Base-by-base conservation (phyloP, 202 grass and related monocot species). In the Bolboschoenoplectus hybrid region DNA sequence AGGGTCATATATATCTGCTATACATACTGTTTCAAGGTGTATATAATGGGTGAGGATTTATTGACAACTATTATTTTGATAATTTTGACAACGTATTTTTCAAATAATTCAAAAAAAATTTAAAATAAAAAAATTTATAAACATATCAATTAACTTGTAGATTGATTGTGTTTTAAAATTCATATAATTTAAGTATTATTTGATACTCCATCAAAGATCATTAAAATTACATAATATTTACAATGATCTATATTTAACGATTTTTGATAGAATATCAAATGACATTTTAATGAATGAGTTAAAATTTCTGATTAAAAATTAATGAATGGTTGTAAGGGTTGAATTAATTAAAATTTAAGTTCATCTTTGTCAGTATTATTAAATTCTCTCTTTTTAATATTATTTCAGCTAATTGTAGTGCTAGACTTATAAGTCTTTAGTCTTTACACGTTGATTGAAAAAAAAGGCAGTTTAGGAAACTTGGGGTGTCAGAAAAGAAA, bases 401-500 rank as follows among this genome's bases (percentile, higher is more conserved):
- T 40, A 38, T 67, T 16, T 6, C 35, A 67, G 34, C 36, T 67
- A 14, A 67, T 41, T 19, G 41, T 46, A 2, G 67, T 71, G 16
- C 6, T 45, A 71, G 16, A 70, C 67, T 19, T 26, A 26, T 26
- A 26, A 26, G 26, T 26, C 26, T 26, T 26, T 8, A 44, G 67
- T 45, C 38, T 45, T 41, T 70, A 6, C 40, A 70, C 14, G 40
- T 44, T 16, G 39, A 71, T 45, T 70, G 7, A 70, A 71, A 71
- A 26, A 39, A 13, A 71, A 41, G 41, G 40, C n/a, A 19, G 40
- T 71, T 71, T 71, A 46, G 67, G 67, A 45, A 45, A 19, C 67
- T 44, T 71, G 0, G 41, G 16, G 45, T 74, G 45, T 17, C 45
- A 74, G 70, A 51, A 74, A 74, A 74, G 70, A 74, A 74, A 74